Conservation (phyloP, 345 rosid species). For the thale cress (Arabidopsis thaliana) region DNA sequence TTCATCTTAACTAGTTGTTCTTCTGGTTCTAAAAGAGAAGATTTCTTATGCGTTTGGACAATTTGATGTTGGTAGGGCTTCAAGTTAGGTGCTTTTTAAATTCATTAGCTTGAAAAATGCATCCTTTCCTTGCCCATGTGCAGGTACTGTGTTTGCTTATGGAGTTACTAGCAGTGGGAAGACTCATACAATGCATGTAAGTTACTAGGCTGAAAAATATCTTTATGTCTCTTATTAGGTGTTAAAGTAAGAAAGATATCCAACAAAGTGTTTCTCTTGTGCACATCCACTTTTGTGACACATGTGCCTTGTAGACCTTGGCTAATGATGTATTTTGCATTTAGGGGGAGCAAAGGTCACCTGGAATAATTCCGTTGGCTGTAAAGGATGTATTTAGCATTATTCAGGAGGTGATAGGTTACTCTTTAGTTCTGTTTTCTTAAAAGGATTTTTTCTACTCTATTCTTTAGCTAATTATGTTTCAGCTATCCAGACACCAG, state of each 20-base stretch:
- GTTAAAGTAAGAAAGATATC: conserved; percentile 14
- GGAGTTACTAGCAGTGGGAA: conserved; percentile 98
- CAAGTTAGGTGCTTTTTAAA: conserved; percentile 20
- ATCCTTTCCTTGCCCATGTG: conserved; percentile 34
- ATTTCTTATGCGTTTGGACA: conserved; percentile 23
- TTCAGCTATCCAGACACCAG: conserved; percentile 74
- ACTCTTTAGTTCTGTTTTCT: conserved; percentile 28
- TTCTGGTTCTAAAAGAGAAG: neutral
- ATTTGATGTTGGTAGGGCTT: conserved; percentile 20
- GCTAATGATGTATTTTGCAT: conserved; percentile 26
- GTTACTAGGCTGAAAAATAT: conserved; percentile 41
- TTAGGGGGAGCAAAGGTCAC: conserved; percentile 98
- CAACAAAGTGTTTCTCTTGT: conserved; percentile 1
- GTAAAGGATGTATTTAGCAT: conserved; percentile 94
- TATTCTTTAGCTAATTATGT: conserved; percentile 45
- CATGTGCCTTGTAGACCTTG: conserved; percentile 33
- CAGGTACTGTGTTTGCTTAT: conserved; percentile 98
- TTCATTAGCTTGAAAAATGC: neutral
- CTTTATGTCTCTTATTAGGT: neutral
- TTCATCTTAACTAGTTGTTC: conserved; percentile 8
- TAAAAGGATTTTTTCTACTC: neutral
- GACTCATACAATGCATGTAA: conserved; percentile 98
- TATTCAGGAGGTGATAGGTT: conserved; percentile 84
- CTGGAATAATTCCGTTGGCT: conserved; percentile 90
- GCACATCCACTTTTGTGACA: conserved; percentile 11